Conservation (phyloP, 2,329 filamentous ascomycete genomes). For the Colletotrichum tanaceti region DNA sequence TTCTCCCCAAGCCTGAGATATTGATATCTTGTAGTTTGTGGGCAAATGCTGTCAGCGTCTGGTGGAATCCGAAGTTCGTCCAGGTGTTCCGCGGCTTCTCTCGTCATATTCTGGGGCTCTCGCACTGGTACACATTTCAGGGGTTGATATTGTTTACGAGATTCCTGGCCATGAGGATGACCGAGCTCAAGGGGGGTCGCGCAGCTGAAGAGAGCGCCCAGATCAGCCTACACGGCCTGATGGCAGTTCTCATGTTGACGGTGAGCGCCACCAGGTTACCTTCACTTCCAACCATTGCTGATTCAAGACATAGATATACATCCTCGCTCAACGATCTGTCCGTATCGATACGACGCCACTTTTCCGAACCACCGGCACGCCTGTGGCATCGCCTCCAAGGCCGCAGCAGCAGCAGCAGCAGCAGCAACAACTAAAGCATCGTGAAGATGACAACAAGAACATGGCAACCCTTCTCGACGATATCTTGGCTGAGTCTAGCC, state of each 20-base stretch:
- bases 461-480: constrained; percentile 62
- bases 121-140: constrained; percentile 75
- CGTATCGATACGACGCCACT: constrained; percentile 68
- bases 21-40: constrained; percentile 61
- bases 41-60: constrained; percentile 64
- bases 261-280: constrained; percentile 55
- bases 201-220: constrained; percentile 55
- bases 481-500: constrained; percentile 49
- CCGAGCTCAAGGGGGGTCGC: constrained; percentile 54
- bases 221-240: constrained; percentile 65
- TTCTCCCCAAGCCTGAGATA: constrained; percentile 51
- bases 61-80: constrained; percentile 77
- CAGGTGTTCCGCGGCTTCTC: constrained; percentile 70
- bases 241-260: constrained; percentile 63
- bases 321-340: constrained; percentile 58
- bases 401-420: constrained; percentile 35
- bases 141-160: constrained; percentile 68
- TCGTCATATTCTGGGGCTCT: constrained; percentile 69
- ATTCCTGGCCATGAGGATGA: constrained; percentile 58
- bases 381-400: constrained; percentile 43
- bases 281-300: constrained; percentile 34
- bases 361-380: constrained; percentile 52
- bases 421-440: constrained; percentile 21
- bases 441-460: constrained; percentile 52
- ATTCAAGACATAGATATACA: constrained; percentile 56